Percentiles rank a stretch among this genome's conserved stretches.
Conservation (phyloP, 2,329 filamentous ascomycete genomes). For the Alternaria solani region DNA sequence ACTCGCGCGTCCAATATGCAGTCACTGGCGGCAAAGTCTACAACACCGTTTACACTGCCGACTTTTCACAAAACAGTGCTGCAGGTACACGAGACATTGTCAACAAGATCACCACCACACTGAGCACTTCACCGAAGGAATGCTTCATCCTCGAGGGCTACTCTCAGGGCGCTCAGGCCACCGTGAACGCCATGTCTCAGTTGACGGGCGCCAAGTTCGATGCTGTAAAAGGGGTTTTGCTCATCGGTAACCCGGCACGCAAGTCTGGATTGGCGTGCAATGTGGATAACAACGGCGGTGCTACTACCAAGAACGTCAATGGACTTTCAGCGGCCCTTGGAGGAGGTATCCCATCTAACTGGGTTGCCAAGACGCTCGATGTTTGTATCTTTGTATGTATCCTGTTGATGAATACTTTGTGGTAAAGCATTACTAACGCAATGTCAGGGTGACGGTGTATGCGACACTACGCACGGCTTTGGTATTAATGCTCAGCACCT, state of each 20-base stretch:
- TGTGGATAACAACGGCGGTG: conserved; percentile 30
- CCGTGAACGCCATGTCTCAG: conserved; percentile 43
- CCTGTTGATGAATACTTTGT: neutral
- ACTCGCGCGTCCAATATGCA: conserved; percentile 34
- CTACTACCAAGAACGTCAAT: conserved; percentile 43
- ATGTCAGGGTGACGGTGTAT: conserved; percentile 47
- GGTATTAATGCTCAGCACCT: conserved; percentile 46
- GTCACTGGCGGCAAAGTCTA: conserved; percentile 46
- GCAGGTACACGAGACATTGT: conserved; percentile 30
- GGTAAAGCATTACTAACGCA: neutral
- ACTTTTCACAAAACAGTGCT: conserved; percentile 33
- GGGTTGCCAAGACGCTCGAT: conserved; percentile 49
- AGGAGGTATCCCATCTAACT: conserved; percentile 36
- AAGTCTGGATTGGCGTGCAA: conserved; percentile 46
- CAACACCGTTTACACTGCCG: conserved; percentile 48
- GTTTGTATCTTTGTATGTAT: conserved; percentile 46
- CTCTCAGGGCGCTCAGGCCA: conserved; percentile 49
- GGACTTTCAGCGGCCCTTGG: conserved; percentile 23
- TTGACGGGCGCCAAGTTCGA: conserved; percentile 44
- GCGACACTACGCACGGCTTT: conserved; percentile 43
- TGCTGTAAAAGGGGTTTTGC: conserved; percentile 50
- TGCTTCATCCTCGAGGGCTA: conserved; percentile 52
- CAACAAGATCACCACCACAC: conserved; percentile 39
- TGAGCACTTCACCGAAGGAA: conserved; percentile 33
- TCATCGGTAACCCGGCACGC: conserved; percentile 48